phyloP scores from a whole-genome alignment of 1,284 basidiomycete species.

The Apiotrichum domesticum region DNA sequence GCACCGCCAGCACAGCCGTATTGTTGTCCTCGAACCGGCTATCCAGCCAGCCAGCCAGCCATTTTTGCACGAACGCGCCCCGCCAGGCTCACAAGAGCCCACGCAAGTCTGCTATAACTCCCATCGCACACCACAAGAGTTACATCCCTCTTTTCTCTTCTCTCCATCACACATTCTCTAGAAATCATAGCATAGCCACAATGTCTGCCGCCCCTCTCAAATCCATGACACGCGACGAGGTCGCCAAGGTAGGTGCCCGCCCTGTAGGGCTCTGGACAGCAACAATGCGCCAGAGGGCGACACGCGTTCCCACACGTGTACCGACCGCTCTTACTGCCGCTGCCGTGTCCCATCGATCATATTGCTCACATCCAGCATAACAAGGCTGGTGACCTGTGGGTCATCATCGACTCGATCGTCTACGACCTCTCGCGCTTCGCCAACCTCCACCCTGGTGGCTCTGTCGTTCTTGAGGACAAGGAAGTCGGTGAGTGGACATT shows the following conservation, averaged over 20 bases:
- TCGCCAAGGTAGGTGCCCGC: constrained; percentile 44
- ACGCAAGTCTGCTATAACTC: too few species aligned
- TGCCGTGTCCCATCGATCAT: too few species aligned
- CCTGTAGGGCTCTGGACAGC: too few species aligned
- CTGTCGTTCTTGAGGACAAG: constrained; percentile 63
- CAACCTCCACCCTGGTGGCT: constrained; percentile 73
- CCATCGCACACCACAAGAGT: not conserved
- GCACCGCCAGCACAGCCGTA: too few species aligned
- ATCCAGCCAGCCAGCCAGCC: too few species aligned
- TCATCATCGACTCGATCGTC: constrained; percentile 74
- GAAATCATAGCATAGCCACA: not conserved
- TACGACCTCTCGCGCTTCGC: constrained; percentile 74
- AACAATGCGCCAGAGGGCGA: too few species aligned
- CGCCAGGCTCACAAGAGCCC: too few species aligned
- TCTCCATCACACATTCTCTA: constrained; percentile 1
- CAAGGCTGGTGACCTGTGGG: constrained; percentile 69
- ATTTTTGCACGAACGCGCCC: too few species aligned
- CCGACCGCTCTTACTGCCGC: too few species aligned
- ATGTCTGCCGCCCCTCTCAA: constrained; percentile 30
- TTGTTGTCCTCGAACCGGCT: too few species aligned
- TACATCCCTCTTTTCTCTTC: not conserved
- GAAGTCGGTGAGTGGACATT: constrained; percentile 58
- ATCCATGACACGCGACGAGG: constrained; percentile 45
- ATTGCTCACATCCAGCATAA: constrained; percentile 56
- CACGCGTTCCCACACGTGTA: too few species aligned